Evolutionary conservation across 805 yeast species (phyloP).

Genomic region (Starmerella khaoyaiensis): DNA sequence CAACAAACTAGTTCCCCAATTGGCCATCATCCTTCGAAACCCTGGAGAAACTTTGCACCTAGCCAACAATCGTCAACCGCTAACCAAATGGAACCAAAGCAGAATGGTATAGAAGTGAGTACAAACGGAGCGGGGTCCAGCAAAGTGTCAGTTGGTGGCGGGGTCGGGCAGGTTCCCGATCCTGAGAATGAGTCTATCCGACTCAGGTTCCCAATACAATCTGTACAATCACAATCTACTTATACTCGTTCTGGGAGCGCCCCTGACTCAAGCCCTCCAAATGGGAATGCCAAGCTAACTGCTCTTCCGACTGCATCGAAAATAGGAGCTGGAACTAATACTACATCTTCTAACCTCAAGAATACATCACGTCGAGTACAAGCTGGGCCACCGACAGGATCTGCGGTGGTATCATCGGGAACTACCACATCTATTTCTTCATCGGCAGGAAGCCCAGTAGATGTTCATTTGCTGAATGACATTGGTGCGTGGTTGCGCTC

Average conservation of each 20-base stretch:
- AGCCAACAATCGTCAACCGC: no score
- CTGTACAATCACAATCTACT: no score
- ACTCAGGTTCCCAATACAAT: no score
- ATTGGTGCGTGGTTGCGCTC: constrained; percentile 89
- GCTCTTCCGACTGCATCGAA: not conserved
- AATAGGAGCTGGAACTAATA: not conserved
- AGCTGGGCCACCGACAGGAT: not conserved
- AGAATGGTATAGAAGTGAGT: no score
- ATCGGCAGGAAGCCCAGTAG: constrained; percentile 16
- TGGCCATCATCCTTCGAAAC: constrained; percentile 12
- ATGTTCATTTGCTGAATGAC: constrained; percentile 39
- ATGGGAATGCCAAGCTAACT: not conserved
- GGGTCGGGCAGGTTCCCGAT: constrained; percentile 18
- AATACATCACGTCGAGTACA: not conserved
- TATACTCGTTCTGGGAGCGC: no score
- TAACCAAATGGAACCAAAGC: no score
- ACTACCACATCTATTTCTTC: not conserved
- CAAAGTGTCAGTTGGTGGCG: constrained; percentile 5
- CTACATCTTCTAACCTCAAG: not conserved
- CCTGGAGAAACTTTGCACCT: constrained; percentile 18
- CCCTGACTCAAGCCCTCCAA: not conserved
- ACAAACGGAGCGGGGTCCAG: no score
- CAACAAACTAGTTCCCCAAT: constrained; percentile 11
- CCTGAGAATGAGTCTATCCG: no score
- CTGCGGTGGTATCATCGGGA: constrained; percentile 1